Evolutionary conservation across 768 basidiomycete species (phyloP), one percentile per base, ranked within the genome.

Genomic region (Kwoniella botswanensis): DNA sequence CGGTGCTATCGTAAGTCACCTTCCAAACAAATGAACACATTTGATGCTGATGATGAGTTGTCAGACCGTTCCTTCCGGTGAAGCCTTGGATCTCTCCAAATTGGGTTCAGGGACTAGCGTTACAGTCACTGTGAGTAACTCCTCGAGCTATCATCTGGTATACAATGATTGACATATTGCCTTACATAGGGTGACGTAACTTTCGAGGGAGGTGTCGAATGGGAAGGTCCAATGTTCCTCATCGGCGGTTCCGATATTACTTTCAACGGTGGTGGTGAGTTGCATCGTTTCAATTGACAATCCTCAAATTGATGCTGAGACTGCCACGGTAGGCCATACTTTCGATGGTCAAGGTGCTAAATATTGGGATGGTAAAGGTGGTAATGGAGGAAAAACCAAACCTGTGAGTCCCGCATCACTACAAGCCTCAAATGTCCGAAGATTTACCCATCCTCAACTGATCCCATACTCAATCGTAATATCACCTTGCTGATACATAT

Each of bases 161-260:
- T 12, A 54, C n/a, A n/a, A 24, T 15, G 10, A 55, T 21, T 52
- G 52, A 61, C 41, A 13, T 15, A 43, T 43, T 42, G 21, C 54
- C 54, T 55, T 11, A 18, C 21, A 22, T 21, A 65, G 64, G 64
- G 54, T 44, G 64, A 65, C 7, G 64, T 65, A n/a, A 65, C 54
- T 17, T 65, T 65, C 22, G 50, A 53, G 9, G 64, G 64, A 22
- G 35, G 54, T 12, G 26, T 24, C 15, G 64, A 65, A 57, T 65
- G 64, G 64, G 64, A 65, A 65, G 64, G 64, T 26, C 64, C 64
- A 4, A 65, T 65, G 64, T 65, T 65, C 64, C 43, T 65, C n/a
- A 65, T 65, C 7, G 64, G 56, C 35, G 64, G 64, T 2, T 11
- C 29, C 29, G 64, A 65, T 29, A 65, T 65, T 41, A 65, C 64